phyloP scores from a whole-genome alignment of 495 filamentous ascomycete species.

The Neurospora sublineolata region DNA sequence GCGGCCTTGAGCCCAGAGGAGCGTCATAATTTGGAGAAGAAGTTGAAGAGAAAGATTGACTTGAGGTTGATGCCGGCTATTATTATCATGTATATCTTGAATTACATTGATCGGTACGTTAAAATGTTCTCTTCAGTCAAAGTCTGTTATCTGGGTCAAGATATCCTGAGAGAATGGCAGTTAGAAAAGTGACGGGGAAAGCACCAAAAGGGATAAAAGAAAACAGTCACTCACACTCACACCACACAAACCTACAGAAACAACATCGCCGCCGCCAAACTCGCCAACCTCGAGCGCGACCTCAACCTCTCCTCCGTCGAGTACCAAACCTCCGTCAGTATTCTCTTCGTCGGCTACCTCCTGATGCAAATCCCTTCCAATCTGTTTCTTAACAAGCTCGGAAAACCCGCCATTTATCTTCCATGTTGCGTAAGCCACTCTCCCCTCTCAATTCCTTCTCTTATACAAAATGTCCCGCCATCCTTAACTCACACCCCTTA shows the following conservation, averaged over 20 bases:
- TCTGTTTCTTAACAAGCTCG: slow-evolving; percentile 45
- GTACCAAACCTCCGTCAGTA: slow-evolving; percentile 53
- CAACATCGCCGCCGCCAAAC: slow-evolving; percentile 41
- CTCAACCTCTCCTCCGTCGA: slow-evolving; percentile 31
- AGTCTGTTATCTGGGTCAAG: not conserved
- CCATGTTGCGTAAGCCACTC: slow-evolving; percentile 34
- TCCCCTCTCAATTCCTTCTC: not conserved
- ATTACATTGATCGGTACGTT: slow-evolving; percentile 58
- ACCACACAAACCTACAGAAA: slow-evolving; percentile 23
- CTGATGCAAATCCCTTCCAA: slow-evolving; percentile 53
- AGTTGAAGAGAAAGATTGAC: slow-evolving; percentile 54
- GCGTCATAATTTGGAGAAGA: slow-evolving; percentile 33
- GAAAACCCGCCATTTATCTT: slow-evolving; percentile 53
- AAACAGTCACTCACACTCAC: not conserved
- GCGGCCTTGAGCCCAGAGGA: slow-evolving; percentile 35
- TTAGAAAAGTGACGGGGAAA: not conserved
- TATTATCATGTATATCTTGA: slow-evolving; percentile 54
- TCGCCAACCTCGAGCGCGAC: slow-evolving; percentile 38
- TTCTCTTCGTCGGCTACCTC: slow-evolving; percentile 60
- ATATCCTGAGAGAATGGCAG: not conserved
- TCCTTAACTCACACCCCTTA: slow-evolving; percentile 29
- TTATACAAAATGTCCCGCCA: not conserved
- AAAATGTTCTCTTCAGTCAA: not conserved
- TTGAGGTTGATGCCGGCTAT: slow-evolving; percentile 47
- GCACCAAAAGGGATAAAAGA: not conserved